A percentile compares a stretch with the other conserved stretches of the same genome.
Conservation (phyloP, 345 rosid genomes). For the Acer yangbiense region DNA sequence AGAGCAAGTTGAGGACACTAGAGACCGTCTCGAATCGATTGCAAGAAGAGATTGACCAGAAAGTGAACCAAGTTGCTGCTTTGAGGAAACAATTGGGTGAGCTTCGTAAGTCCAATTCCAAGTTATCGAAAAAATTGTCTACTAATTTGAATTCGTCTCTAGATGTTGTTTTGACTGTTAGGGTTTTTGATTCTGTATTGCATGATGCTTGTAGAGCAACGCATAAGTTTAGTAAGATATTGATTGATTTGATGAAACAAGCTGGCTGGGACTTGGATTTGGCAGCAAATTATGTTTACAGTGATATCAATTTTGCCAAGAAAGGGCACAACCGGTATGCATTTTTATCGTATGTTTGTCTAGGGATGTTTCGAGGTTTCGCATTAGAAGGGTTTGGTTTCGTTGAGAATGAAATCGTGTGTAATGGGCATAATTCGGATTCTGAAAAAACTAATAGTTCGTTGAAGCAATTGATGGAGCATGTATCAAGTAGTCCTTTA, state of each 20-base stretch:
- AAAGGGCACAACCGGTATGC: conserved; percentile 66
- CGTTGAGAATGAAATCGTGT: conserved; percentile 30
- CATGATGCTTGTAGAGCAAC: conserved; percentile 65
- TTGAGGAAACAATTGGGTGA: conserved; percentile 69
- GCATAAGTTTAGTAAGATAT: conserved; percentile 63
- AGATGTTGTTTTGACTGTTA: conserved; percentile 62
- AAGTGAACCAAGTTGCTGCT: conserved; percentile 55
- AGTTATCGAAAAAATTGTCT: conserved; percentile 58
- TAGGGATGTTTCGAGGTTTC: conserved; percentile 82
- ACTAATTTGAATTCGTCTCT: conserved; percentile 43
- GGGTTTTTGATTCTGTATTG: conserved; percentile 66
- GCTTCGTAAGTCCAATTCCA: conserved; percentile 53
- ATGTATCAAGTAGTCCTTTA: conserved; percentile 74
- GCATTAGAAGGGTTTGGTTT: conserved; percentile 52
- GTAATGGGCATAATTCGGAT: conserved; percentile 38
- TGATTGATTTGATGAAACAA: conserved; percentile 79
- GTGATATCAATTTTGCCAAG: conserved; percentile 53
- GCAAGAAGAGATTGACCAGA: conserved; percentile 78
- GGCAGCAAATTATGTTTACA: conserved; percentile 69
- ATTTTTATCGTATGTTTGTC: conserved; percentile 72
- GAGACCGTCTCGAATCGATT: conserved; percentile 69
- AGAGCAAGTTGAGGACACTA: conserved; percentile 84
- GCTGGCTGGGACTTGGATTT: conserved; percentile 92
- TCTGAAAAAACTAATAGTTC: conserved; percentile 32
- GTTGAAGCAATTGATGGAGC: conserved; percentile 70